A percentile compares a stretch with the other conserved stretches of the same genome.
Conservation (phyloP, 2,329 filamentous ascomycete genomes). For the Aspergillus melleus region DNA sequence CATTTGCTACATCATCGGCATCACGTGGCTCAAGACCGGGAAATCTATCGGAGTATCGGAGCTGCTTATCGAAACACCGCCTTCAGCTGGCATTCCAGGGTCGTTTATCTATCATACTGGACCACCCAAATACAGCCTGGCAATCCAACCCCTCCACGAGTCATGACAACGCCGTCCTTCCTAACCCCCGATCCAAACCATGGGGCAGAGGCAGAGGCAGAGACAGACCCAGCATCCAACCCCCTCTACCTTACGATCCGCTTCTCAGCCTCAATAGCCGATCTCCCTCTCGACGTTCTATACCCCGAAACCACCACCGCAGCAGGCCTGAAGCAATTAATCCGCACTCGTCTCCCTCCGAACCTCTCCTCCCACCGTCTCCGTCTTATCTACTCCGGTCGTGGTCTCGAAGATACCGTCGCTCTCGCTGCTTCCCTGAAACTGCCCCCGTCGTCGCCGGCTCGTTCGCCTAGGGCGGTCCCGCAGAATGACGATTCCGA, state of each 20-base stretch:
- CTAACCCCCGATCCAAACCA: slow-evolving; percentile 12
- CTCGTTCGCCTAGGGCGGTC: slow-evolving; percentile 35
- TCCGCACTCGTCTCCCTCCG: slow-evolving; percentile 69
- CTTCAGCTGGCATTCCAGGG: background rate
- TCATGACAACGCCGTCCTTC: slow-evolving; percentile 21
- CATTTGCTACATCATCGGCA: background rate
- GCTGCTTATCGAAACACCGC: background rate
- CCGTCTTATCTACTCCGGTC: slow-evolving; percentile 86
- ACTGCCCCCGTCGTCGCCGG: slow-evolving; percentile 59
- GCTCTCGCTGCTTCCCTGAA: slow-evolving; percentile 69
- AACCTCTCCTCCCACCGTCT: slow-evolving; percentile 68
- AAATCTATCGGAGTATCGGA: background rate
- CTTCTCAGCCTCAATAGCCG: slow-evolving; percentile 82
- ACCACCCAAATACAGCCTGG: background rate
- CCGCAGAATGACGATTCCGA: slow-evolving; percentile 22
- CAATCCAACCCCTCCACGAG: background rate
- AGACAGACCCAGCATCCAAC: slow-evolving; percentile 10
- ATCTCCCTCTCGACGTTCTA: slow-evolving; percentile 75
- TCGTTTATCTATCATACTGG: background rate
- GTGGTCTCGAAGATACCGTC: slow-evolving; percentile 73
- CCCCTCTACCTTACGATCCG: slow-evolving; percentile 77
- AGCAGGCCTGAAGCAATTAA: slow-evolving; percentile 75
- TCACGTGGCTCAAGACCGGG: slow-evolving; percentile 10
- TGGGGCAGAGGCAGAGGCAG: background rate
- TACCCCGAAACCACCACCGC: slow-evolving; percentile 69